Percentiles rank a stretch among this genome's conserved stretches.
Evolutionary conservation across 2,329 filamentous ascomycete species (phyloP).

Genomic region (Ophiosphaerella korrae): DNA sequence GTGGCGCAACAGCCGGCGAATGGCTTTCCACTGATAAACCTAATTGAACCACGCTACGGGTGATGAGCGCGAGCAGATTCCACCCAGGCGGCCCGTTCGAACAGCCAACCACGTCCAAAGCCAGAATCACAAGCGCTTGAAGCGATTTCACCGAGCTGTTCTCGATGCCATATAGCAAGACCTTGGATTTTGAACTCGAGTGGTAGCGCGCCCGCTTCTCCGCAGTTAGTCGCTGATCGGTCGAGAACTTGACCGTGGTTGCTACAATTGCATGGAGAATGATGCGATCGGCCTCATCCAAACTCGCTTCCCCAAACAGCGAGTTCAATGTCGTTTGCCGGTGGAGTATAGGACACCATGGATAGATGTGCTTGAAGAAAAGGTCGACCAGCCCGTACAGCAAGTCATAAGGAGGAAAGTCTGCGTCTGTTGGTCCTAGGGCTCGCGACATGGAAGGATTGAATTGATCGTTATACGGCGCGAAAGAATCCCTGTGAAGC

Average conservation of each 20-base stretch:
- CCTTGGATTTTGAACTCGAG: constrained; percentile 80
- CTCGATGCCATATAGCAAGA: constrained; percentile 84
- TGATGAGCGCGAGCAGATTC: constrained; percentile 89
- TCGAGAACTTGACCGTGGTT: constrained; percentile 83
- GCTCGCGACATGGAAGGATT: constrained; percentile 32
- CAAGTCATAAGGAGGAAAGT: constrained; percentile 65
- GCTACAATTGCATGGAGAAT: constrained; percentile 88
- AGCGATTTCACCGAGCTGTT: constrained; percentile 87
- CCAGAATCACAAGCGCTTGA: constrained; percentile 85
- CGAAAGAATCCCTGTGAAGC: constrained; percentile 38
- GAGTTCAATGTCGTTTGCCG: constrained; percentile 79
- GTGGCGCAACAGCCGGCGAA: constrained; percentile 76
- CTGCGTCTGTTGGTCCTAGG: constrained; percentile 43
- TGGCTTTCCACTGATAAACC: constrained; percentile 83
- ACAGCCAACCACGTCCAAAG: constrained; percentile 81
- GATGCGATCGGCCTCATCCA: constrained; percentile 82
- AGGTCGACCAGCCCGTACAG: constrained; percentile 65
- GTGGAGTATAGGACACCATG: constrained; percentile 86
- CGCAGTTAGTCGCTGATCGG: constrained; percentile 73
- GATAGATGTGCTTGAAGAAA: constrained; percentile 69
- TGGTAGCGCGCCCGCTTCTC: constrained; percentile 77
- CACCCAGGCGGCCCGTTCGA: constrained; percentile 90
- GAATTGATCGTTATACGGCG: constrained; percentile 37
- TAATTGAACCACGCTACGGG: constrained; percentile 84
- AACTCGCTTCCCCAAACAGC: constrained; percentile 71